Percentiles rank a stretch among this genome's conserved stretches.
Conservation (phyloP, 1,284 basidiomycete genomes). For the Sphagnurus paluster region DNA sequence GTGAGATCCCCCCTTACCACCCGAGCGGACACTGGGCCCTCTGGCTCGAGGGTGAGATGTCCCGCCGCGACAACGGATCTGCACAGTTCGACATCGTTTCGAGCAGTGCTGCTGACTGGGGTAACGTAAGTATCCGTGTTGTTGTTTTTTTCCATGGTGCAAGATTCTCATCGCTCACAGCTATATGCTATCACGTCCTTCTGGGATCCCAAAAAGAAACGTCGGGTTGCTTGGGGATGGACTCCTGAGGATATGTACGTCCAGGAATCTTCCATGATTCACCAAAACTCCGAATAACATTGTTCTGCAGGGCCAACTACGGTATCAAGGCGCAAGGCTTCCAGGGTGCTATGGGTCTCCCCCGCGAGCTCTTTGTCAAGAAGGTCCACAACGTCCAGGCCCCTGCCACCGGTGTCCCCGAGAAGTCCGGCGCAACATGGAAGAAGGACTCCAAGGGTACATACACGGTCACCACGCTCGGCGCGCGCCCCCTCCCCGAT, state of each 20-base stretch:
- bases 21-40: slow-evolving; percentile 3
- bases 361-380: slow-evolving; percentile 5
- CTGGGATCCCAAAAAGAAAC: slow-evolving; percentile 2
- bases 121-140: neutral
- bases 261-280: neutral
- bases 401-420: neutral
- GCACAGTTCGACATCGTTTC: slow-evolving; percentile 7
- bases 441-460: neutral
- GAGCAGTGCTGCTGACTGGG: slow-evolving; percentile 4
- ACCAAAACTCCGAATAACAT: neutral
- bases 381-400: neutral
- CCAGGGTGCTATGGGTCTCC: slow-evolving; percentile 6
- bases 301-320: neutral
- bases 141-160: neutral
- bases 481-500: neutral
- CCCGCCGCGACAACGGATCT: slow-evolving; percentile 3
- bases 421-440: neutral
- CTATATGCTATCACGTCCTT: slow-evolving; percentile 5
- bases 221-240: slow-evolving; percentile 6
- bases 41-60: slow-evolving; percentile 5
- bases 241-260: slow-evolving; percentile 6
- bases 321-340: slow-evolving; percentile 8
- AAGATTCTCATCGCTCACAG: neutral
- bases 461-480: slow-evolving; percentile 4
- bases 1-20: slow-evolving; percentile 2